These are phyloP conservation scores for Syzygium aqueum DNA, from an alignment of 345 rosid species.

Conservation along the genomic window DNA sequence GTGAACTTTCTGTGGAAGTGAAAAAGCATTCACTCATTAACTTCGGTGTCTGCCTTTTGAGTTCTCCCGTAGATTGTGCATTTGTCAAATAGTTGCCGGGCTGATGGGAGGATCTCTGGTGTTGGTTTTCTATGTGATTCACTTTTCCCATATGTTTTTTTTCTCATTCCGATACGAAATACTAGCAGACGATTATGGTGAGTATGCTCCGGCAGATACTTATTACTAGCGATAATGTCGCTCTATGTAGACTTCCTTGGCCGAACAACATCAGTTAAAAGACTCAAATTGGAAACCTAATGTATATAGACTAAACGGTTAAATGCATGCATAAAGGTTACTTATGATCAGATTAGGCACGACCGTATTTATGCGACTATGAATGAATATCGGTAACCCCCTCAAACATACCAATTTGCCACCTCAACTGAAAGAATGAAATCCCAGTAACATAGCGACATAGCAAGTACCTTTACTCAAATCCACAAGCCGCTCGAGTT, in stretches of 20 bases:
- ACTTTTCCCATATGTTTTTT: not conserved
- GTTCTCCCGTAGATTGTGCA: rapidly evolving
- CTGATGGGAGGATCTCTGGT: not conserved
- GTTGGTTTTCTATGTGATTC: not conserved
- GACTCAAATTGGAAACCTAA: not conserved
- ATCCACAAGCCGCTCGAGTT: conserved; percentile 43
- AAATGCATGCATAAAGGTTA: not conserved
- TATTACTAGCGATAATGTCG: not conserved
- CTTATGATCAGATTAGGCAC: not conserved
- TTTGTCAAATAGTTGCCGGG: not conserved
- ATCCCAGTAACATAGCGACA: not conserved
- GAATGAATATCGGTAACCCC: not conserved
- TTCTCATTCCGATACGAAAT: not conserved
- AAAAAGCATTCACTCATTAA: not conserved
- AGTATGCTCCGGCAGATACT: not conserved
- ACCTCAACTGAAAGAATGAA: not conserved
- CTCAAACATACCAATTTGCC: not conserved
- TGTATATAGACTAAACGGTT: not conserved
- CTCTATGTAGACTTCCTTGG: not conserved
- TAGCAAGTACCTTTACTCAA: conserved; percentile 56
- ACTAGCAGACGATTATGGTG: not conserved
- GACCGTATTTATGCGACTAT: not conserved
- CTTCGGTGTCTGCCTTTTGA: not conserved
- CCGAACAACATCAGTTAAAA: not conserved
- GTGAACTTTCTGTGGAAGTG: not conserved